Base-by-base conservation (phyloP, 2,329 filamentous ascomycete species). In the Cladosporium halotolerans region DNA sequence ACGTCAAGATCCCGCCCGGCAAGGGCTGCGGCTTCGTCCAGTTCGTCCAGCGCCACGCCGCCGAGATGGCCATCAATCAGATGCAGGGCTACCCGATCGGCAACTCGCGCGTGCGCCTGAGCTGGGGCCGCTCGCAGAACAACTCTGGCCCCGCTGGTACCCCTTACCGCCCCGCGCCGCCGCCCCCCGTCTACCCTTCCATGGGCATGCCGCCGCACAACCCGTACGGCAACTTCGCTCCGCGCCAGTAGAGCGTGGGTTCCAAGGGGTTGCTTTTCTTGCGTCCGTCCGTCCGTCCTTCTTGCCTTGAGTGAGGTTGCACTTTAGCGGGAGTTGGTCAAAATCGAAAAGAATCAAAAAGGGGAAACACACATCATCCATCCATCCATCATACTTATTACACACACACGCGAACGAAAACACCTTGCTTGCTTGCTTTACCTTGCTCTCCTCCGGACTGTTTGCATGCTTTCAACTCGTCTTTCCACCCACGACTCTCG, bases 1-100 rank as follows among this genome's bases (percentile, higher is more conserved):
- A 99, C 72, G 93, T 99, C 77, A 99, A 99, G 84, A 99, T 99
- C 55, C 93, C 93, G 51, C 92, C 93, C 60, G 93, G 93, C 76
- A 99, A 99, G 82, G 93, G 93, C 63, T 99, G 93, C 68, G 93
- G 93, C 55, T 99, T 99, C 69, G 93, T 99, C 55, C 93, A 99
- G 74, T 99, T 99, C 65, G 93, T 99, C 54, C 93, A 99, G 77
- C 90, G 93, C 62, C 93, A 99, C 68, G 93, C 93, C 50, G 93
- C 93, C 11, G 93, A 99, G 77, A 99, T 99, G 93, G 93, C 93
- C 63, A 99, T 99, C 81, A 99, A 99, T 77, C 93, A 99, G 76
- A 99, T 99, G 93, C 93, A 99, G 76, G 93, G 93, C 57, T 99
- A 99, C 71, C 93, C 93, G 19, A 99, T 99, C 66, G 93, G 93